Percentiles rank a stretch among this genome's conserved stretches.
Evolutionary conservation across 129 eudicot species (phyloP).

Genomic region (Pulicaria dysenterica): DNA sequence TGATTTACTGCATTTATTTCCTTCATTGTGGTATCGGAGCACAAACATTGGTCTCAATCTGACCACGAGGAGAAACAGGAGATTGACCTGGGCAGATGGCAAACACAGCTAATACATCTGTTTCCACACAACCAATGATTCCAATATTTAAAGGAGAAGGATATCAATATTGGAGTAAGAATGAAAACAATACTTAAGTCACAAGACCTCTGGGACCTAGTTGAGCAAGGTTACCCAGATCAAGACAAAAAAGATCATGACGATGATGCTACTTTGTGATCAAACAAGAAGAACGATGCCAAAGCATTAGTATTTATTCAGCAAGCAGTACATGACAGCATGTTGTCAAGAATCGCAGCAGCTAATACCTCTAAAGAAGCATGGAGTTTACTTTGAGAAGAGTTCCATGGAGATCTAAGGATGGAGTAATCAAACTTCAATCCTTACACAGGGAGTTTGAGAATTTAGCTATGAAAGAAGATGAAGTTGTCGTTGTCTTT

Average conservation of each 20-base stretch:
- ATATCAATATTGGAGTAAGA: not conserved
- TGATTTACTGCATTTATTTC: too few species aligned
- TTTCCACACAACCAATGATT: not conserved
- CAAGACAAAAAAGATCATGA: too few species aligned
- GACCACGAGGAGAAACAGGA: too few species aligned
- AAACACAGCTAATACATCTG: not conserved
- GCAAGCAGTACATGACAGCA: not conserved
- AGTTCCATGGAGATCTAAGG: not conserved
- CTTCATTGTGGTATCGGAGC: too few species aligned
- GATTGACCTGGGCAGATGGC: too few species aligned
- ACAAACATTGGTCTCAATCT: too few species aligned
- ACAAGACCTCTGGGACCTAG: conserved; percentile 1
- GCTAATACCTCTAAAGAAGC: not conserved
- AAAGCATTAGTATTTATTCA: not conserved
- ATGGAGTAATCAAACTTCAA: not conserved
- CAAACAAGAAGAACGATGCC: conserved; percentile 4
- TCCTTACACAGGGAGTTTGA: not conserved
- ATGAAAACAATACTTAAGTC: too few species aligned
- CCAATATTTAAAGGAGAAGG: not conserved
- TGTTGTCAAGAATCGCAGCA: not conserved
- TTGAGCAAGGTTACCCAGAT: not conserved
- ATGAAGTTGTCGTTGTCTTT: not conserved
- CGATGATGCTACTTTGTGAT: not conserved
- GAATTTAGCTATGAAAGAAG: not conserved
- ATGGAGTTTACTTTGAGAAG: not conserved